phyloP scores from a whole-genome alignment of 1,139 yeast species.

The Kodamaea plutei region DNA sequence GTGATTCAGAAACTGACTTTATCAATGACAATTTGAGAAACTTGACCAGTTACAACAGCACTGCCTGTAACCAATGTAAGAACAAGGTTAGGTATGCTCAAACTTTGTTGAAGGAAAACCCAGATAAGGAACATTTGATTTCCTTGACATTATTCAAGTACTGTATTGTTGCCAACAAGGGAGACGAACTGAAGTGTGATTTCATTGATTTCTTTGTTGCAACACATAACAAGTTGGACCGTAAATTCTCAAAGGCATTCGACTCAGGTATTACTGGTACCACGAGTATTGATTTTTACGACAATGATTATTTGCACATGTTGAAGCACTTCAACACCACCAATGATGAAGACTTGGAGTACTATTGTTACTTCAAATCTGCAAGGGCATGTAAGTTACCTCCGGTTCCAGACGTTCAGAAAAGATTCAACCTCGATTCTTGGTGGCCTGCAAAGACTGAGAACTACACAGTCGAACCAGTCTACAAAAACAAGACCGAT shows the following conservation, averaged over 20 bases:
- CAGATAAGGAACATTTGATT: constrained; percentile 35
- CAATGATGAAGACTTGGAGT: constrained; percentile 33
- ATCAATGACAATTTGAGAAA: constrained; percentile 24
- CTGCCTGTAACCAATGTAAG: constrained; percentile 36
- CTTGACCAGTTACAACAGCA: constrained; percentile 27
- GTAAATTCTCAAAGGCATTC: constrained; percentile 15
- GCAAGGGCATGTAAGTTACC: constrained; percentile 27
- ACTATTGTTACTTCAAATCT: constrained; percentile 30
- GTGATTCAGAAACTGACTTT: constrained; percentile 28
- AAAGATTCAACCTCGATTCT: constrained; percentile 21
- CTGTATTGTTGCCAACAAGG: constrained; percentile 29
- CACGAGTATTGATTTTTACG: constrained; percentile 31
- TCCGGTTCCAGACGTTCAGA: constrained; percentile 24
- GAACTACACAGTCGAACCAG: constrained; percentile 23
- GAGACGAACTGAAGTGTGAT: constrained; percentile 31
- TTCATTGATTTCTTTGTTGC: constrained; percentile 37
- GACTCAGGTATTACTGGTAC: constrained; percentile 23
- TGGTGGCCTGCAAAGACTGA: constrained; percentile 33
- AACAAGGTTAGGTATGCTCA: constrained; percentile 31
- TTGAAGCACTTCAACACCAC: constrained; percentile 33
- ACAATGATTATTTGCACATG: constrained; percentile 39
- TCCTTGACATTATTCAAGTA: constrained; percentile 34
- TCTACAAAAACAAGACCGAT: constrained; percentile 18
- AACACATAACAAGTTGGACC: constrained; percentile 24
- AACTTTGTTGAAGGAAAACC: constrained; percentile 23